A percentile compares a stretch with the other conserved stretches of the same genome.
Evolutionary conservation across 176 grass and related monocot species (phyloP).

Genomic region (Elaeis guineensis): DNA sequence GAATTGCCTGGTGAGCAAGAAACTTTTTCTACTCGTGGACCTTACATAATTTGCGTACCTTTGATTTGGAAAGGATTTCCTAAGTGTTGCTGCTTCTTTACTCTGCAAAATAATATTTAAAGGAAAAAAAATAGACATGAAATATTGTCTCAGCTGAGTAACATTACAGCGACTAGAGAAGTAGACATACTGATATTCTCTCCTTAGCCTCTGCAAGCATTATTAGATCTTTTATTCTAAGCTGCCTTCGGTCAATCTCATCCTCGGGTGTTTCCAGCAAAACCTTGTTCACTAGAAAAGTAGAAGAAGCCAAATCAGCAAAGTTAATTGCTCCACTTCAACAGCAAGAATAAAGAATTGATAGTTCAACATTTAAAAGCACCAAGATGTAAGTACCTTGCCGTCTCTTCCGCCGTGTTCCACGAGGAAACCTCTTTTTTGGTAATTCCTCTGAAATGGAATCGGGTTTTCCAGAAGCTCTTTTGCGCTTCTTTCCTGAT

Average conservation of each 20-base stretch:
- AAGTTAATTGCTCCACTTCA: neutral
- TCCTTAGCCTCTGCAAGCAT: slow-evolving; percentile 54
- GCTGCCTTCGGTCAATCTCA: slow-evolving; percentile 44
- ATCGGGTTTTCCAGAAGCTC: slow-evolving; percentile 25
- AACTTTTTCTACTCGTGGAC: no score
- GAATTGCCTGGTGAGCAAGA: no score
- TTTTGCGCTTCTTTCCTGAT: slow-evolving; percentile 22
- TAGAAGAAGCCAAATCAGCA: neutral
- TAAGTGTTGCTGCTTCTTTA: slow-evolving; percentile 27
- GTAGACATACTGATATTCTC: slow-evolving; percentile 25
- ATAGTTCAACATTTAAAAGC: neutral
- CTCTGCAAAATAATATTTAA: slow-evolving; percentile 19
- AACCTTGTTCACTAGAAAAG: slow-evolving; percentile 37
- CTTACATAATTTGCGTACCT: slow-evolving; percentile 24
- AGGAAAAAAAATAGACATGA: no score
- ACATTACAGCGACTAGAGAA: slow-evolving; percentile 4
- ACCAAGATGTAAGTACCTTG: slow-evolving; percentile 28
- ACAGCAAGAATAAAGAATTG: neutral
- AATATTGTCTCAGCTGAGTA: neutral
- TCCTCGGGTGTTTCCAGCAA: slow-evolving; percentile 41
- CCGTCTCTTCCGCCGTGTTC: slow-evolving; percentile 43
- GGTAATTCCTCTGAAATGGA: slow-evolving; percentile 16
- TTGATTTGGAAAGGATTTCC: slow-evolving; percentile 32
- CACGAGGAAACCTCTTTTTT: slow-evolving; percentile 48
- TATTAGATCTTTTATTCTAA: slow-evolving; percentile 47